phyloP scores from a whole-genome alignment of 768 basidiomycete species.

The Sporobolomyces roseus region DNA sequence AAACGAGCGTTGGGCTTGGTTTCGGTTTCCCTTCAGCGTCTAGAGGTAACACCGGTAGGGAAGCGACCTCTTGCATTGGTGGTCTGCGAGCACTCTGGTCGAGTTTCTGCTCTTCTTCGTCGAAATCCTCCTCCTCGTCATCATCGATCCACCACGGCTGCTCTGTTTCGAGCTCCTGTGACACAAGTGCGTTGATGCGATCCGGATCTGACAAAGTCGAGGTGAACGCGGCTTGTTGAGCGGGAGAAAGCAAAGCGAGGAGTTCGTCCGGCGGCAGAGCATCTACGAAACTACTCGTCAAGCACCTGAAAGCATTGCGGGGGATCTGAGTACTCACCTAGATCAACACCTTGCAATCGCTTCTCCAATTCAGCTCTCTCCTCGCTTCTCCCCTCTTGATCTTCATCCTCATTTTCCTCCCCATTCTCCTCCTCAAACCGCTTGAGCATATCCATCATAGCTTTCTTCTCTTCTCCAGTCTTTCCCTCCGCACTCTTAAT shows the following conservation, averaged over 20 bases:
- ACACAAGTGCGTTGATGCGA: constrained; percentile 20
- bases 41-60: constrained; percentile 11
- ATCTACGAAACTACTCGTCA: constrained; percentile 23
- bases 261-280: constrained; percentile 33
- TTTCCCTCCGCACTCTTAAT: constrained; percentile 21
- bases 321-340: constrained; percentile 24
- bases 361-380: constrained; percentile 29
- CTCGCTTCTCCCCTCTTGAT: constrained; percentile 15
- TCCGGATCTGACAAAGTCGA: constrained; percentile 25
- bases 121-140: constrained; percentile 10
- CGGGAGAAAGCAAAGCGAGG: constrained; percentile 31
- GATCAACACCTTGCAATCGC: constrained; percentile 27
- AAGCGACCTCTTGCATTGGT: background rate
- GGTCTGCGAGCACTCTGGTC: background rate
- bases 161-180: constrained; percentile 29
- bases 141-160: constrained; percentile 37
- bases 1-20: constrained; percentile 12
- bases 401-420: constrained; percentile 17
- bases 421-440: constrained; percentile 39
- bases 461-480: constrained; percentile 20
- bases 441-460: constrained; percentile 41
- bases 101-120: background rate
- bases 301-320: background rate
- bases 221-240: constrained; percentile 33
- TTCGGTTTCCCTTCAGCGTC: constrained; percentile 2